Evolutionary conservation across 805 yeast genomes (phyloP).

Genomic region (Lipomyces anomalus): DNA sequence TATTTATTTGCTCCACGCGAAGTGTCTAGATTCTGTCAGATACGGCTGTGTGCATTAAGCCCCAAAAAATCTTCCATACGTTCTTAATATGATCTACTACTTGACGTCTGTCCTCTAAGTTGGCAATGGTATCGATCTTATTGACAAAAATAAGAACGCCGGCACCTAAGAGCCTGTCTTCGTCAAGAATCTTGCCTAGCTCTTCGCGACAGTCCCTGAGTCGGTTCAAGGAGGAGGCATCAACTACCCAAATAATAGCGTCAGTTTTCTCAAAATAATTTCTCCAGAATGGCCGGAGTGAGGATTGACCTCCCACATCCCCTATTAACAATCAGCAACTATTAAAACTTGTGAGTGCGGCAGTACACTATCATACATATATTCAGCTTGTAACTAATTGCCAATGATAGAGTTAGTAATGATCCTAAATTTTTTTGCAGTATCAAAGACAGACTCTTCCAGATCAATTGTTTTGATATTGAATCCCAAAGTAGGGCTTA

Average conservation of each 20-base stretch:
- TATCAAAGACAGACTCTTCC: conserved; percentile 34
- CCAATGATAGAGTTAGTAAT: background rate
- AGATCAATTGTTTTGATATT: conserved; percentile 57
- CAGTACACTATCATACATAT: conserved; percentile 28
- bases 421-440: background rate
- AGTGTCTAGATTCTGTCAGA: conserved; percentile 26
- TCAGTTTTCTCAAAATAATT: conserved; percentile 84
- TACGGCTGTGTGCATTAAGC: background rate
- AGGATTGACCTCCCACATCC: conserved; percentile 91
- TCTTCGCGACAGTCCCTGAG: conserved; percentile 61
- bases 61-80: conserved; percentile 6
- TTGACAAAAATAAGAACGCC: conserved; percentile 66
- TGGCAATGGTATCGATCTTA: conserved; percentile 56
- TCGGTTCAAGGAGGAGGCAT: conserved; percentile 54
- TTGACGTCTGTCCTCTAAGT: conserved; percentile 19
- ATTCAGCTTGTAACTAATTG: conserved; percentile 31
- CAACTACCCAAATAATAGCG: conserved; percentile 80
- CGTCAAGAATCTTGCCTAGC: conserved; percentile 53
- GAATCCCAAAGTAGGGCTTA: conserved; percentile 89
- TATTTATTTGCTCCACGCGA: conserved; percentile 33
- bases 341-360: background rate
- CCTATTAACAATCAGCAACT: conserved; percentile 31
- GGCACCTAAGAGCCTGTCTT: conserved; percentile 65
- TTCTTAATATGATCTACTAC: conserved; percentile 8
- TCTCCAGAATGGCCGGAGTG: conserved; percentile 85